Evolutionary conservation across 768 basidiomycete species (phyloP).

Genomic region (Artomyces pyxidatus): DNA sequence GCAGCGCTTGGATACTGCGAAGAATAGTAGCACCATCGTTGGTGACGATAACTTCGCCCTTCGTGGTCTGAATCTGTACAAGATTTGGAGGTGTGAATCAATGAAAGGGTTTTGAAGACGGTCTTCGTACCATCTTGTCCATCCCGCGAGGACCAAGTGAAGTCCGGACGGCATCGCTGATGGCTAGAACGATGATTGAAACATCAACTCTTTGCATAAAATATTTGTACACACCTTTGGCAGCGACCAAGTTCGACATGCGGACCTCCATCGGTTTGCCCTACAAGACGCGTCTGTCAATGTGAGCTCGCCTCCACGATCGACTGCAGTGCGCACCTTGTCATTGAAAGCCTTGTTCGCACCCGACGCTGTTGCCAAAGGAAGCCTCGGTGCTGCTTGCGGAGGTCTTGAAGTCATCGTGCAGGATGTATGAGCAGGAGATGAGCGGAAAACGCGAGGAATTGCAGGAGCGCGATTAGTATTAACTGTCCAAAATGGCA

Average conservation of each 20-base stretch:
- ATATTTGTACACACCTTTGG: constrained; percentile 71
- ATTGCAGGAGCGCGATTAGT: too few relatives aligned
- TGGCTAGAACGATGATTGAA: constrained; percentile 43
- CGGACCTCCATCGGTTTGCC: constrained; percentile 98
- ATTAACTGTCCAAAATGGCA: too few relatives aligned
- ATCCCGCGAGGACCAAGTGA: constrained; percentile 95
- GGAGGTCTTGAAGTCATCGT: too few relatives aligned
- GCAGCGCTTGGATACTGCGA: constrained; percentile 89
- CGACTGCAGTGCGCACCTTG: constrained; percentile 41
- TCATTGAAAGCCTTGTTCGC: constrained; percentile 63
- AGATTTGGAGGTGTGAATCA: constrained; percentile 1
- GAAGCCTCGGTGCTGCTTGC: background rate
- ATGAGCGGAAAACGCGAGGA: too few relatives aligned
- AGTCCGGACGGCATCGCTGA: constrained; percentile 95
- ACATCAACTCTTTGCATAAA: constrained; percentile 5
- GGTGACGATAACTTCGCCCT: constrained; percentile 95
- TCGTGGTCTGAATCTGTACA: constrained; percentile 86
- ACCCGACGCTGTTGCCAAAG: constrained; percentile 2
- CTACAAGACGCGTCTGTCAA: constrained; percentile 37
- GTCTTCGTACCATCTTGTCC: constrained; percentile 88
- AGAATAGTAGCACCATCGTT: constrained; percentile 99
- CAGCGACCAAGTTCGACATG: constrained; percentile 94
- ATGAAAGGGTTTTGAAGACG: background rate
- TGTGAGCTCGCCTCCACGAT: constrained; percentile 2
- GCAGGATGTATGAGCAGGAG: too few relatives aligned